Base-by-base conservation (phyloP, 352 stramenopile genomes). In the Phytophthora pseudosyringae region DNA sequence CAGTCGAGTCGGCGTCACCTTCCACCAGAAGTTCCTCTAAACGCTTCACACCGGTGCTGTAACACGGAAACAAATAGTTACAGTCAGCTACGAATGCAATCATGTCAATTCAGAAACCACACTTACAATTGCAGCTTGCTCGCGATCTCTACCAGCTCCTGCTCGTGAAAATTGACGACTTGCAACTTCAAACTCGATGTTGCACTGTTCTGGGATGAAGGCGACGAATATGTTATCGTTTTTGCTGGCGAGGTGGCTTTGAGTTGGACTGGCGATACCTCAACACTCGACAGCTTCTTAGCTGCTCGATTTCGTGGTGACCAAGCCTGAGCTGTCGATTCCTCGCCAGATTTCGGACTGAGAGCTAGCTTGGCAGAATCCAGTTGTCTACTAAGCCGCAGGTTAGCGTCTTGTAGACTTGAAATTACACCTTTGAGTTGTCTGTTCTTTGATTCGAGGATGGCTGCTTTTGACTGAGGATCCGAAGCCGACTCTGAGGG, bases 121-220 rank as follows among this genome's bases (percentile, higher is more conserved):
- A 77, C 76, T 55, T 69, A 85, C 76, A 83, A 89, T 44, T 86
- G 71, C 12, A 90, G 62, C 1, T 62, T 64, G 21, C 73, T 81
- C 5, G 79, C 79, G 1, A 90, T 78, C 15, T 56, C 41, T 29
- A 81, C 44, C 0, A 90, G 64, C n/a, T 84, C 71, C 9, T 83
- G 59, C 52, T 90, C 81, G 33, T 83, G 73, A 2, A 57, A 15
- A 18, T 67, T 81, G 10, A 81, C 67, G 13, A 83, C 33, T n/a
- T 48, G 38, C 8, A 62, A 49, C 31, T 36, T 9, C 3, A 39
- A 16, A 4, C 29, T 69, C 0, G 26, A 55, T 43, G 15, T 11
- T 12, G 35, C 16, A 26, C 16, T 12, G 13, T 18, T 45, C 38
- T 12, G 48, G 29, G 44, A 40, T 28, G 35, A 35, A 31, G 32